A percentile compares a stretch with the other conserved stretches of the same genome.
phyloP scores from a whole-genome alignment of 192 early-diverging fungal genomes.

The Backusella westeae region DNA sequence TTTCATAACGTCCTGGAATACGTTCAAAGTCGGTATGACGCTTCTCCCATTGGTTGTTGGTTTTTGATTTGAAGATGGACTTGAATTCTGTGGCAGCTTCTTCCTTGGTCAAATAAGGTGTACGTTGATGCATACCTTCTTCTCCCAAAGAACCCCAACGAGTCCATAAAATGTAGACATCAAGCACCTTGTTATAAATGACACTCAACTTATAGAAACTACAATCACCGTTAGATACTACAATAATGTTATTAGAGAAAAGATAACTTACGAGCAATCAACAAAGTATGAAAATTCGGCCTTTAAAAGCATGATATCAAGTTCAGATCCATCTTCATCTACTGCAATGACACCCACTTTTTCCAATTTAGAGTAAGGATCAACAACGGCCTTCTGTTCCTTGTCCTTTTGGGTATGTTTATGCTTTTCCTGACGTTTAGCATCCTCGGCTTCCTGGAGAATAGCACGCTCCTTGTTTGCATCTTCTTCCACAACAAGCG shows the following conservation, averaged over 20 bases:
- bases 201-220: conserved; percentile 60
- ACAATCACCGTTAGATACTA: neutral
- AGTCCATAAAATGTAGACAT: conserved; percentile 55
- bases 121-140: conserved; percentile 49
- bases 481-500: conserved; percentile 34
- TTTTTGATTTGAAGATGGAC: conserved; percentile 66
- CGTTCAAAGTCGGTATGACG: conserved; percentile 51
- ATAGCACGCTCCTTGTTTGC: conserved; percentile 25
- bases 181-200: conserved; percentile 44
- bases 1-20: conserved; percentile 43
- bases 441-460: conserved; percentile 20
- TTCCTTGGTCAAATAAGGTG: conserved; percentile 23
- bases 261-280: conserved; percentile 35
- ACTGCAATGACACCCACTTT: conserved; percentile 31
- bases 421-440: neutral
- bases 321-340: conserved; percentile 25
- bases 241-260: neutral
- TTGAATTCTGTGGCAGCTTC: conserved; percentile 52
- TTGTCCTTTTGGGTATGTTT: conserved; percentile 13
- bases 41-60: conserved; percentile 63
- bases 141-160: conserved; percentile 78
- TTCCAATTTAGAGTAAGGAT: conserved; percentile 24
- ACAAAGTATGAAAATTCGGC: conserved; percentile 37
- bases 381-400: conserved; percentile 20
- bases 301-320: conserved; percentile 48